A percentile compares a stretch with the other conserved stretches of the same genome.
Conservation (phyloP, 306 rosid genomes). For the Ormosia emarginata region DNA sequence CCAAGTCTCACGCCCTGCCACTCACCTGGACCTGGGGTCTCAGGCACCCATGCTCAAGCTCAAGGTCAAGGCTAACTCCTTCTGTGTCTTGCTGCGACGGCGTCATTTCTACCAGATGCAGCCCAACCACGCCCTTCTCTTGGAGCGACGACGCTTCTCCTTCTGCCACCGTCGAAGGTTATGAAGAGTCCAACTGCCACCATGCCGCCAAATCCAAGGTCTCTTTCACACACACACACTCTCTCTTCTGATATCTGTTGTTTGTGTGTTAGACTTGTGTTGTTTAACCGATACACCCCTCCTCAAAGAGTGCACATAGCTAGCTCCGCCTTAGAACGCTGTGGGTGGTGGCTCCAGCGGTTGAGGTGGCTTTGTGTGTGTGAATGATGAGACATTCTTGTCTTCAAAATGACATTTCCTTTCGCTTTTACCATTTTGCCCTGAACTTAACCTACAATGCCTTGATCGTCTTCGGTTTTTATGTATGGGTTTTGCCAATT, state of each 20-base stretch:
- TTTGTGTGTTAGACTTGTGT: background rate
- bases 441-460: too few relatives aligned
- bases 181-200: slow-evolving; percentile 55
- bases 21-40: slow-evolving; percentile 54
- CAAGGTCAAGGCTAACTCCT: slow-evolving; percentile 41
- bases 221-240: background rate
- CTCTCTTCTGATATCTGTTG: slow-evolving; percentile 24
- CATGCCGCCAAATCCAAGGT: slow-evolving; percentile 82
- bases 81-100: slow-evolving; percentile 46
- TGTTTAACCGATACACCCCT: slow-evolving; percentile 2
- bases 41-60: slow-evolving; percentile 59
- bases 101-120: slow-evolving; percentile 64
- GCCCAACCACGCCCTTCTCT: slow-evolving; percentile 92
- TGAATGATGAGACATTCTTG: slow-evolving; percentile 38
- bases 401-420: slow-evolving; percentile 15
- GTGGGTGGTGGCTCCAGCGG: slow-evolving; percentile 8
- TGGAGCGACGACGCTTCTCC: slow-evolving; percentile 90
- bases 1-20: slow-evolving; percentile 29
- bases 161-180: slow-evolving; percentile 67
- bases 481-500: background rate
- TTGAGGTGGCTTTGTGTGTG: slow-evolving; percentile 3
- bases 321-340: background rate
- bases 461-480: too few relatives aligned
- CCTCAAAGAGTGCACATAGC: background rate
- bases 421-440: slow-evolving; percentile 33